These are phyloP conservation scores for Hypoxylon fragiforme DNA, from an alignment of 495 filamentous ascomycete genomes.

Conservation along the genomic window DNA sequence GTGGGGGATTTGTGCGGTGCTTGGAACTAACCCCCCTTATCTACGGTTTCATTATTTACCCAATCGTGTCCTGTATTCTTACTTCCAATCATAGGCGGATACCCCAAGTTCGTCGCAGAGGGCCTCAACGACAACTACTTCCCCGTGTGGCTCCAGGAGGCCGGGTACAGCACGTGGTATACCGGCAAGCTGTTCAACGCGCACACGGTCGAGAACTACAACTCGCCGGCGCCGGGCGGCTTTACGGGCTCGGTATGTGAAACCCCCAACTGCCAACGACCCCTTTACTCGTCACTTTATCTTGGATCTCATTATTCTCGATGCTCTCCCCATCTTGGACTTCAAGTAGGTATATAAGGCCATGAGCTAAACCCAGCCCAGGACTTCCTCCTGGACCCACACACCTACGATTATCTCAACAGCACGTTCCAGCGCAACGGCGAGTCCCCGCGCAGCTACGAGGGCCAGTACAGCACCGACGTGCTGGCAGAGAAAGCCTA, in stretches of 20 bases:
- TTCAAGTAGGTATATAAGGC: no score
- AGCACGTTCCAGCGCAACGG: conserved; percentile 63
- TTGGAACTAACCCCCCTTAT: no score
- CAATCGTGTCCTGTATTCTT: no score
- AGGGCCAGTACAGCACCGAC: conserved; percentile 61
- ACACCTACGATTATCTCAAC: conserved; percentile 68
- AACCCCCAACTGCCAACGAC: no score
- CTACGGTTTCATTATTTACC: no score
- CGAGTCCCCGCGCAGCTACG: conserved; percentile 56
- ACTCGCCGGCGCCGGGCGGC: conserved; percentile 56
- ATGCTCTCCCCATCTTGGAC: no score
- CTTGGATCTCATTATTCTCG: not conserved
- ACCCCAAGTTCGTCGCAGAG: conserved; percentile 64
- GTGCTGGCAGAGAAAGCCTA: conserved; percentile 64
- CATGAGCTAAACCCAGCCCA: conserved; percentile 4
- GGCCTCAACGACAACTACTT: conserved; percentile 67
- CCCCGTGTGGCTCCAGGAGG: conserved; percentile 65
- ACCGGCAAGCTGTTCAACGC: conserved; percentile 69
- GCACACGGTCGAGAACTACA: conserved; percentile 58
- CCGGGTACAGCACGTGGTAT: conserved; percentile 69
- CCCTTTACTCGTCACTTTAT: no score
- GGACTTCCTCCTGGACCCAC: conserved; percentile 69
- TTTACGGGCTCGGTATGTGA: conserved; percentile 54
- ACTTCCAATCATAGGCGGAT: conserved; percentile 52
- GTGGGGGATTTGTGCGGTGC: no score